Evolutionary conservation across 257 asterid genomes (phyloP), one percentile per base, ranked within the genome.

Genomic region (Fraxinus cuspidata): DNA sequence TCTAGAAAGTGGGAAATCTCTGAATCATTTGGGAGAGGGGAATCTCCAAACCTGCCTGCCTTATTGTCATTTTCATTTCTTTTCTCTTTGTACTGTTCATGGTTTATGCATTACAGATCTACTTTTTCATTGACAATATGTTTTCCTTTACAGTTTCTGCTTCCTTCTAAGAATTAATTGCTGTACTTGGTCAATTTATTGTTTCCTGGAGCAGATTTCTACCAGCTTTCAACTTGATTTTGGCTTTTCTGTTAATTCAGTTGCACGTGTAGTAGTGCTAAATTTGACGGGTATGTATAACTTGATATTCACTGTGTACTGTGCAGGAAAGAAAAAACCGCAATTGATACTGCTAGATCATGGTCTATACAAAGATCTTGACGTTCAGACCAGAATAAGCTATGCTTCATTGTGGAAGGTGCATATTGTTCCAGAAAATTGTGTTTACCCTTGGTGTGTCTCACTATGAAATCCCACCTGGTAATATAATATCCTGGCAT

Each of bases 361-460:
- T 80, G 99, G 97, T 72, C 86, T 96, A 64, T 96, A 96, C 90
- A 96, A 92, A 87, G 97, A 96, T 2, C 99, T 96, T 77, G 99
- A 93, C 42, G 67, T 60, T 85, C 58, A 89, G 51, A 88, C 86
- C 71, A 91, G 97, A 81, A 88, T 92, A 38, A 92, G 82, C 87
- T 96, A 90, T 87, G 99, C 99, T 76, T 83, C 97, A 71, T 89
- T 96, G 73, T 92, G 99, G 99, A 90, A 96, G 98, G 99, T 96
- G 72, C 77, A 51, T 74, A 71, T 37, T 28, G 23, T 74, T 79
- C 80, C 81, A 58, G n/a, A 64, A 13, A 64, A 9, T 49, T 83
- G 56, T 31, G 15, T 66, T 67, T 72, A 53, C 70, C 51, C 12
- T 70, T 37, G 37, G 53, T 27, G 6, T 32, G 77, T 70, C 71